Evolutionary conservation across 2,329 filamentous ascomycete genomes (phyloP), one percentile per base, ranked within the genome.

Genomic region (Fusarium annulatum): DNA sequence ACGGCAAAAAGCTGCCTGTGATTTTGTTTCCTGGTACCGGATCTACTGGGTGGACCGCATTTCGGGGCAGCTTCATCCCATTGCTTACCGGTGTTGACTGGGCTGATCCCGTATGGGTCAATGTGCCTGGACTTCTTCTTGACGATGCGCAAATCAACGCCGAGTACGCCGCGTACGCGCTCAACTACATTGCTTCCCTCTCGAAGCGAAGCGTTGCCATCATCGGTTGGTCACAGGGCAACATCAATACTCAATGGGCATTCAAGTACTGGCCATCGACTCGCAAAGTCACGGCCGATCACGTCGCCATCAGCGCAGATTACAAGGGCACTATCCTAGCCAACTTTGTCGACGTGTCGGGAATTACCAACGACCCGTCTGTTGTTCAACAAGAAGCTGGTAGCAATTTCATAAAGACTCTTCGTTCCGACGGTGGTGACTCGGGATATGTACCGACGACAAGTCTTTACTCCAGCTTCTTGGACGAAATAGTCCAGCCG

Each of bases 181-280:
- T 68, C 23, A 68, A 68, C 19, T 68, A 68, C 42, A 55, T 68
- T 1, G 46, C 64, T 1, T 33, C 65, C 0, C 18, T 62, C 1
- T 48, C 64, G 3, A 30, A 68, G 3, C 30, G 65, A 30, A 28
- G 42, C 1, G 42, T 49, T 0, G 23, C 64, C 14, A 36, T 68
- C 1, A 55, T 68, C 3, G 65, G 34, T 8, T 68, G 65, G 65
- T 68, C 65, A 1, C 65, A 68, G 21, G 65, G 64, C 1, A 68
- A 68, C 7, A 62, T 68, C 3, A 30, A 68, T 3, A 16, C 64
- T 3, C 65, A 68, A 21, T 68, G 64, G 65, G 64, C 65, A 4
- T 42, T 68, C n/a, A 68, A 68, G 26, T 68, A 68, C n/a, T 68
- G 65, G 65, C 65, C 65, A 2, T 68, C 65, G 2, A 68, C 64